phyloP scores from a whole-genome alignment of 78 protist species.

The Protostelium mycophagum region DNA sequence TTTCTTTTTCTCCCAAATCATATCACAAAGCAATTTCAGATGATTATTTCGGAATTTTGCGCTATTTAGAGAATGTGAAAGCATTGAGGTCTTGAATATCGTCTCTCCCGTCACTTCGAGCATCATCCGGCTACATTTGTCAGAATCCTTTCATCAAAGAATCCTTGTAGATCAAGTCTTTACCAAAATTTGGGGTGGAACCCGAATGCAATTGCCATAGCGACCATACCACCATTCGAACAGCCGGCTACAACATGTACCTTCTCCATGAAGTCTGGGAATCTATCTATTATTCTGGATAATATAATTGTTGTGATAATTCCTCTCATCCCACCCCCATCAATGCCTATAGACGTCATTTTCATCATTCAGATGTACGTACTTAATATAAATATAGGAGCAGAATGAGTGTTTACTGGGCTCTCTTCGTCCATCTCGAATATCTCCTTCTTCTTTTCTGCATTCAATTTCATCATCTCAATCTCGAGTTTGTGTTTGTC shows the following conservation, averaged over 20 bases:
- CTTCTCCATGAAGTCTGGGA: slow-evolving; percentile 45
- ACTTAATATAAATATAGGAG: background rate
- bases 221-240: background rate
- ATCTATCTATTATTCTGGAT: slow-evolving; percentile 26
- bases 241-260: slow-evolving; percentile 33
- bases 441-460: background rate
- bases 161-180: background rate
- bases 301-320: slow-evolving; percentile 27
- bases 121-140: background rate
- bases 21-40: background rate
- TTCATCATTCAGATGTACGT: background rate
- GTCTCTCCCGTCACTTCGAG: background rate
- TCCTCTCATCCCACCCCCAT: slow-evolving; percentile 66
- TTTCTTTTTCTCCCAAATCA: background rate
- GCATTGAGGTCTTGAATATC: background rate
- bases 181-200: background rate
- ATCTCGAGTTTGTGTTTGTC: background rate
- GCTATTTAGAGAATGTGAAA: background rate
- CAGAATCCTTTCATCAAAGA: background rate
- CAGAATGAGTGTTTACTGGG: background rate
- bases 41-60: background rate
- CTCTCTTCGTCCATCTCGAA: background rate
- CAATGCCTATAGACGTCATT: slow-evolving; percentile 1
- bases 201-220: background rate
- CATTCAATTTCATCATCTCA: background rate